Base-by-base conservation (phyloP, 371 early-diverging fungal genomes). In the Hamiltosporidium tvaerminnensis region DNA sequence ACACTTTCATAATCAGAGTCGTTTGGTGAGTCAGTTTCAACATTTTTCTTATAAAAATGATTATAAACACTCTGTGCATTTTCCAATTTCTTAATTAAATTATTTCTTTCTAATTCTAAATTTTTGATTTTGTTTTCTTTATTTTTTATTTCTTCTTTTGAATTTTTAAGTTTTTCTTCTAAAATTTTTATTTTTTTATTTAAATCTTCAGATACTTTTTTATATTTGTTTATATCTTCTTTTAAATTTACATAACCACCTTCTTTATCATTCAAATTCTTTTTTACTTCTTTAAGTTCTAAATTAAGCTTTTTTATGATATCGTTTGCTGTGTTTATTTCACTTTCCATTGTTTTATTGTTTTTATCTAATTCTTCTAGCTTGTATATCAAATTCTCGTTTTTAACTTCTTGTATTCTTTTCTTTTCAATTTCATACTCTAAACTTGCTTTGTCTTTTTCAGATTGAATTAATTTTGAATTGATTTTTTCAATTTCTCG, bases 41-140 rank as follows among this genome's bases (percentile, higher is more conserved):
- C 47, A 37, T 72, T 70, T 58, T 73, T 72, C 32, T 38, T 64
- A 57, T 69, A 73, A 52, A 76, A 76, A 61, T 76, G 76, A 41
- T 66, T 67, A 59, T 76, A 76, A 33, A 79, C 76, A 67, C 67
- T 72, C 44, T 76, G 73, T 7, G 76, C 68, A 64, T 73, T 74
- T 37, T 79, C 79, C 47, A 79, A 61, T 37, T 70, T 64, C 36
- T 72, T 74, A 9, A 48, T 63, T 31, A 79, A 56, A 47, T 33
- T 47, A 37, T 48, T 63, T 16, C 75, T 76, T 47, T 66, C 61
- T 30, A 35, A 30, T 58, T 69, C 71, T 2, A 68, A 52, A 0
- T 59, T 50, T 49, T 72, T 67, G 2, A 73, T 32, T 47, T 50
- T 53, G 7, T 36, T 41, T 33, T 68, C 64, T 48, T 64, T 65